Conservation (phyloP, 495 filamentous ascomycete species). For the Endocarpon pusillum region DNA sequence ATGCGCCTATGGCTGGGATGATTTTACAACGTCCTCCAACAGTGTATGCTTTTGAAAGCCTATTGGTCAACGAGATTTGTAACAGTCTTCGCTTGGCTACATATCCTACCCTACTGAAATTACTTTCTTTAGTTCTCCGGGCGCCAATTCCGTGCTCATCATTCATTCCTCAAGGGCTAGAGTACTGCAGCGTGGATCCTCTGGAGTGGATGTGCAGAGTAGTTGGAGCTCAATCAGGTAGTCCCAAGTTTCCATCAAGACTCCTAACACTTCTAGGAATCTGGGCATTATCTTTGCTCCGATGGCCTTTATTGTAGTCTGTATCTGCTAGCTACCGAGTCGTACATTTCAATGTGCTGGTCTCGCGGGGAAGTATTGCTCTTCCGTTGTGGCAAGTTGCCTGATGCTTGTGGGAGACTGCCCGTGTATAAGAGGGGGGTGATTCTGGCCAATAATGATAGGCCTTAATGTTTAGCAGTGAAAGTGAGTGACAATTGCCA, state of each 20-base stretch:
- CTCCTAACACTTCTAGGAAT: no score
- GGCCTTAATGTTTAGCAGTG: constrained; percentile 71
- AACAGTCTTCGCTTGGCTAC: no score
- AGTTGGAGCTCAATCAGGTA: no score
- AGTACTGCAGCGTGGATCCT: neutral
- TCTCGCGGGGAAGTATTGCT: constrained; percentile 82
- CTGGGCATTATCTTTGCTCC: constrained; percentile 66
- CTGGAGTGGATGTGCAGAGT: neutral
- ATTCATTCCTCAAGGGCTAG: neutral
- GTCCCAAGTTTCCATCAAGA: no score
- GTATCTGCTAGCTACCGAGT: constrained; percentile 63
- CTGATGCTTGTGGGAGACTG: no score
- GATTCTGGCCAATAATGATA: constrained; percentile 28
- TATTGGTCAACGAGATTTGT: constrained; percentile 30
- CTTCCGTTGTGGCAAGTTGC: constrained; percentile 15
- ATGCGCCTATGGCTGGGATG: constrained; percentile 36
- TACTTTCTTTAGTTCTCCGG: no score
- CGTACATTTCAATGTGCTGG: constrained; percentile 55
- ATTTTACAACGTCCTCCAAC: constrained; percentile 37
- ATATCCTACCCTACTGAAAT: no score
- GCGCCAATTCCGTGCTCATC: constrained; percentile 29
- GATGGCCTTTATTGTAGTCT: constrained; percentile 43
- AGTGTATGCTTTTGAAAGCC: constrained; percentile 35
- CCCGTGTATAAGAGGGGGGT: no score
- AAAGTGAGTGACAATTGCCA: constrained; percentile 60